Conservation (phyloP, 2,329 filamentous ascomycete species). For the Coniochaeta sp. region DNA sequence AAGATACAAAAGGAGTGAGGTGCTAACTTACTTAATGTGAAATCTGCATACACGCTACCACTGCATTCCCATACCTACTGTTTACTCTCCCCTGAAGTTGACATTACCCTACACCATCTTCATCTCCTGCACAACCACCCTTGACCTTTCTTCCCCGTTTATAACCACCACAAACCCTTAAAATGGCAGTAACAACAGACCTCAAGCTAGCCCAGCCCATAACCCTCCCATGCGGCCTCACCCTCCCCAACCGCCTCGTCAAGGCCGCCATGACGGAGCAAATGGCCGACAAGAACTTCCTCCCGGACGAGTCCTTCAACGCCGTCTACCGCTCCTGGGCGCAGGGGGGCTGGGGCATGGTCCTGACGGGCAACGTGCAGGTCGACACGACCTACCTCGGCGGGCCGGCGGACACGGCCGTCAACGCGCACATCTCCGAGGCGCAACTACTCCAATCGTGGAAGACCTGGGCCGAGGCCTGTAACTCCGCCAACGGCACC, state of each 20-base stretch:
- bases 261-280: slow-evolving; percentile 44
- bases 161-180: not conserved
- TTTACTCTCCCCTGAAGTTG: not conserved
- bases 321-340: slow-evolving; percentile 47
- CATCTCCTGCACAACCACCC: no score
- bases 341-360: slow-evolving; percentile 43
- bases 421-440: slow-evolving; percentile 21
- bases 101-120: no score
- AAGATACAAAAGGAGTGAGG: not conserved
- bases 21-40: not conserved
- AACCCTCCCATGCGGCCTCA: slow-evolving; percentile 47
- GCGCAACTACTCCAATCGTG: slow-evolving; percentile 25
- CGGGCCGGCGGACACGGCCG: slow-evolving; percentile 21
- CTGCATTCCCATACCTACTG: no score
- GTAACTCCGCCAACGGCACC: slow-evolving; percentile 25
- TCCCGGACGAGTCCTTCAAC: slow-evolving; percentile 33
- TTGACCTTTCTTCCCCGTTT: not conserved
- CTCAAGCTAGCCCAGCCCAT: slow-evolving; percentile 30
- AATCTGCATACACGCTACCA: not conserved
- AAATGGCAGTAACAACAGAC: slow-evolving; percentile 3
- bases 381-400: slow-evolving; percentile 32
- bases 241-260: slow-evolving; percentile 46
- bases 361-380: slow-evolving; percentile 44
- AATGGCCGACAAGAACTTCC: slow-evolving; percentile 30
- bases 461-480: slow-evolving; percentile 36